Evolutionary conservation across 1,284 basidiomycete species (phyloP), one percentile per base, ranked within the genome.

Genomic region (Heterobasidion occidentale): DNA sequence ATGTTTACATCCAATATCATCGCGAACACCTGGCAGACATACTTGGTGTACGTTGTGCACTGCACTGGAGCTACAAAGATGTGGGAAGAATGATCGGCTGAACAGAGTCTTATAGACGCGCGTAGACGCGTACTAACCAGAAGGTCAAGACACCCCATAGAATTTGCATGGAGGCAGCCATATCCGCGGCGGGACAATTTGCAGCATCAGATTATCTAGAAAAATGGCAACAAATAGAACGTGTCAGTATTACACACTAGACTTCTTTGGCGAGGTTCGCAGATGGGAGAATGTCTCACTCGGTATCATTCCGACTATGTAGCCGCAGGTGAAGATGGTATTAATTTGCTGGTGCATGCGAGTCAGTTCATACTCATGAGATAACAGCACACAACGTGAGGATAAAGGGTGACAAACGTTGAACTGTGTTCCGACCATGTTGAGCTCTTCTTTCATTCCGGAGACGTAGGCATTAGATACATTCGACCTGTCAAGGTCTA

Each of bases 391-490:
- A 20, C 14, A 17, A 49, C 14, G 51, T 55, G 11, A 11, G 27
- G 9, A 15, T 27, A 51, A 20, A 49, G n/a, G 19, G 9, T 33
- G 52, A 62, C 66, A 34, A 17, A 81, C 84, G 67, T 90, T 90
- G 66, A 81, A 83, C 58, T 91, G 77, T 46, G 80, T 86, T 36
- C 87, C 87, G 52, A 75, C 70, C 80, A 91, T 85, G 58, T 77
- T 64, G 36, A 92, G 76, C 49, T 90, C 88, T 68, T 92, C 86
- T 61, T 80, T 84, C 89, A 93, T 90, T 3, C 90, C 90, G 4
- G 86, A 89, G 15, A 92, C 87, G 67, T 88, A 89, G 8, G 85
- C 84, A 67, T 87, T 86, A 57, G 76, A 74, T 46, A 87, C 73
- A 66, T 86, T 86, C 27, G 82, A 81, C 57, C 83, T 72, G 66